phyloP scores from a whole-genome alignment of 805 yeast species.

The Isabelozyma rhagii region DNA sequence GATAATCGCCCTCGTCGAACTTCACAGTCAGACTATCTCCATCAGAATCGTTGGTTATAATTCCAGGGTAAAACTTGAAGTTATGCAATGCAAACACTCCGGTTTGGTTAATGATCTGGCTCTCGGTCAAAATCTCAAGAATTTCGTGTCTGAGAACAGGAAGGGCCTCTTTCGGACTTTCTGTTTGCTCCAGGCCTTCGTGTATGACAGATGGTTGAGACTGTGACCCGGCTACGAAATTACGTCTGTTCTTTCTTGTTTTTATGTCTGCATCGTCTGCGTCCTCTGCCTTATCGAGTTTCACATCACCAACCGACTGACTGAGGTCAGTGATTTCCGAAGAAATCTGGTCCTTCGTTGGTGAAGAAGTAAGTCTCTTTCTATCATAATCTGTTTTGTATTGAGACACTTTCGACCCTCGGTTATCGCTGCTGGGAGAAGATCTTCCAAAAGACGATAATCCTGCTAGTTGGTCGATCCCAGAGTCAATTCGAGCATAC shows the following conservation, averaged over 20 bases:
- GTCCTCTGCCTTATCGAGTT: not conserved
- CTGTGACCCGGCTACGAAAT: constrained; percentile 13
- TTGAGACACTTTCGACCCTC: not conserved
- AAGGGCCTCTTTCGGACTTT: not conserved
- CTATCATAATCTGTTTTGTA: not conserved
- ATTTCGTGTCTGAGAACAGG: constrained; percentile 7
- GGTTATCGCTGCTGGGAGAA: not conserved
- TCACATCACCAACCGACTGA: constrained; percentile 3
- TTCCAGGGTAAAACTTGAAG: constrained; percentile 51
- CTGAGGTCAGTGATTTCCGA: constrained; percentile 3
- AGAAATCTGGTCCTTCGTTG: not conserved
- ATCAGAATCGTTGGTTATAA: constrained; percentile 21
- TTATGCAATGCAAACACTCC: constrained; percentile 56
- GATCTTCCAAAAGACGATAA: not conserved
- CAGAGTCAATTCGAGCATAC: not conserved
- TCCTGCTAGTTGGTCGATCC: not conserved
- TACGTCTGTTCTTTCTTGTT: constrained; percentile 6
- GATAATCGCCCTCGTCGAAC: constrained; percentile 36
- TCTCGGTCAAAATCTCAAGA: constrained; percentile 4
- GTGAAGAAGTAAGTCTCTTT: not conserved
- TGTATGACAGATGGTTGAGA: not conserved
- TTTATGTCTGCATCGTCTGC: constrained; percentile 2
- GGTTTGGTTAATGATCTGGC: constrained; percentile 10
- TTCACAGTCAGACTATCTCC: constrained; percentile 30
- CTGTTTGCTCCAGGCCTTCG: constrained; percentile 1